phyloP scores from a whole-genome alignment of 2,329 filamentous ascomycete species.

The Akanthomyces uredinophilus region DNA sequence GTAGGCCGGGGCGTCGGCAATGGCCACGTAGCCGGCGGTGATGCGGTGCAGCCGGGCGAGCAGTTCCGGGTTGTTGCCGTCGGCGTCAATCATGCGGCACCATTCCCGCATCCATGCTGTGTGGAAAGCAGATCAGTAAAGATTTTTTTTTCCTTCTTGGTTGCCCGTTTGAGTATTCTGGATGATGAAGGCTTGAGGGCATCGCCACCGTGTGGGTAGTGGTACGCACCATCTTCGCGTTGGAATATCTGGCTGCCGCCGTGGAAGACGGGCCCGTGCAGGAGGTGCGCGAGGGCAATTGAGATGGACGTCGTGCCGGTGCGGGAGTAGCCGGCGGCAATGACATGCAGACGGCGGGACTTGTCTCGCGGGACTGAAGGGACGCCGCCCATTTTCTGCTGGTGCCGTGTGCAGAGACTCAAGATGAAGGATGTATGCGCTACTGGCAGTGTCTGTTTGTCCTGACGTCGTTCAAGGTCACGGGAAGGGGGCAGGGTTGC shows the following conservation, averaged over 20 bases:
- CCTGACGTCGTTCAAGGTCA: too few relatives aligned
- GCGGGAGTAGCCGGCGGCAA: slow-evolving; percentile 38
- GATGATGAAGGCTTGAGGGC: not conserved
- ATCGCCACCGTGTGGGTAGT: too few relatives aligned
- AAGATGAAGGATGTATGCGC: not conserved
- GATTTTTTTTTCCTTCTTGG: too few relatives aligned
- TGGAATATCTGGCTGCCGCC: slow-evolving; percentile 37
- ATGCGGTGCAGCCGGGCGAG: slow-evolving; percentile 30
- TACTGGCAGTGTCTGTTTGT: too few relatives aligned
- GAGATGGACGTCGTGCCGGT: slow-evolving; percentile 48
- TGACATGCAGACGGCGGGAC: slow-evolving; percentile 33
- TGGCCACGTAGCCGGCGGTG: slow-evolving; percentile 40
- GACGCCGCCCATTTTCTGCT: slow-evolving; percentile 23
- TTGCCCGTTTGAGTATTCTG: too few relatives aligned
- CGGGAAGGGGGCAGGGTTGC: too few relatives aligned
- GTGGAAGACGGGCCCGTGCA: slow-evolving; percentile 45
- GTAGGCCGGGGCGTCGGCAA: slow-evolving; percentile 39
- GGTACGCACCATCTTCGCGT: slow-evolving; percentile 29
- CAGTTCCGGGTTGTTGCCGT: slow-evolving; percentile 23
- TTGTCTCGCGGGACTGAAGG: slow-evolving; percentile 29
- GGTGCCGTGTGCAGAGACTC: not conserved
- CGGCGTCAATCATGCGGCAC: slow-evolving; percentile 16
- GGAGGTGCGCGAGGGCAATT: slow-evolving; percentile 40
- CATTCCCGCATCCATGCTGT: slow-evolving; percentile 9
- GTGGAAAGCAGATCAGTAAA: too few relatives aligned